Percentiles rank a stretch among this genome's conserved stretches.
phyloP scores from a whole-genome alignment of 768 basidiomycete genomes.

The Lentinula raphanica region DNA sequence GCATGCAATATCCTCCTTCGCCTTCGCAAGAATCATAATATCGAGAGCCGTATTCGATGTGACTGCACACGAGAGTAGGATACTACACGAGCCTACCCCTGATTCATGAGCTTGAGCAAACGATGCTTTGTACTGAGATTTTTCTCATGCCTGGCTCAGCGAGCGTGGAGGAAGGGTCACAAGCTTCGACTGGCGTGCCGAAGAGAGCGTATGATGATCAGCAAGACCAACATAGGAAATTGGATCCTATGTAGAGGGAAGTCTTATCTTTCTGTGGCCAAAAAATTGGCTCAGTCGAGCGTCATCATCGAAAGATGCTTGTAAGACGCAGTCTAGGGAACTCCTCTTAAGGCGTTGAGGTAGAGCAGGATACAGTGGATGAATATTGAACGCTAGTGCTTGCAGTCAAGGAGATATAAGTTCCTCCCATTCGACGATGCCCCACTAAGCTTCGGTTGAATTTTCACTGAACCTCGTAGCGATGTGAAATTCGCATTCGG shows the following conservation, averaged over 20 bases:
- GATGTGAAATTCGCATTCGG: too few relatives aligned
- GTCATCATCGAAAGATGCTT: constrained; percentile 54
- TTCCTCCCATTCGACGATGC: too few relatives aligned
- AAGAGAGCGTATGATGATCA: too few relatives aligned
- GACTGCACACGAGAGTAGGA: too few relatives aligned
- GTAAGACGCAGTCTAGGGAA: constrained; percentile 41
- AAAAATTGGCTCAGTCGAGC: constrained; percentile 49
- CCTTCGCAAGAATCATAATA: too few relatives aligned
- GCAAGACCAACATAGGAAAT: constrained; percentile 55
- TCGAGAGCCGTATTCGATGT: too few relatives aligned
- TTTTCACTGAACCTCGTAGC: too few relatives aligned
- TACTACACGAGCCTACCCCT: too few relatives aligned
- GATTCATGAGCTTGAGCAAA: constrained; percentile 45
- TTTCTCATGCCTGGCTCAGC: constrained; percentile 38
- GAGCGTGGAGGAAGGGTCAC: constrained; percentile 46
- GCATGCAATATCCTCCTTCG: too few relatives aligned
- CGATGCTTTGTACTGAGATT: constrained; percentile 43
- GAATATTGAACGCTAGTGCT: too few relatives aligned
- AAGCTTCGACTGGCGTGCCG: constrained; percentile 40
- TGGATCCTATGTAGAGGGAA: constrained; percentile 42
- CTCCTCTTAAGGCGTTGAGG: constrained; percentile 17
- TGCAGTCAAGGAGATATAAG: too few relatives aligned
- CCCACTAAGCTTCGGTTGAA: too few relatives aligned
- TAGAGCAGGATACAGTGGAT: constrained; percentile 15
- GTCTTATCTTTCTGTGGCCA: constrained; percentile 41